phyloP scores from a whole-genome alignment of 164 flowering plant genomes.

The Sedum album region DNA sequence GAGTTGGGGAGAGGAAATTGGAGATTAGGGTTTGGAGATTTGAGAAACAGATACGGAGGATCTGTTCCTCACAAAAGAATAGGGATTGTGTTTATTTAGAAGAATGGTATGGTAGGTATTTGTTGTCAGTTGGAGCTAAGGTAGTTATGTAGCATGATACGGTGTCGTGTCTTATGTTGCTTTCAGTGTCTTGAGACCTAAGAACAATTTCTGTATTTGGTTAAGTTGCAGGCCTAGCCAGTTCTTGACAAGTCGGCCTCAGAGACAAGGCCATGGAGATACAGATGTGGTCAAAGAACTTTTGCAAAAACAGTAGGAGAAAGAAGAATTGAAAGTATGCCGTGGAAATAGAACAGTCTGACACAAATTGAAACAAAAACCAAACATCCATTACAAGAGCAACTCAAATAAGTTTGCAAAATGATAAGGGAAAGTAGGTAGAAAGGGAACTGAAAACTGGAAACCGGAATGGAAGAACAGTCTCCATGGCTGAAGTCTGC shows the following conservation, averaged over 20 bases:
- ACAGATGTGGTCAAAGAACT: too few relatives aligned
- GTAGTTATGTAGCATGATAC: neutral
- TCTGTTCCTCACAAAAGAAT: constrained; percentile 2
- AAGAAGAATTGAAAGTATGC: too few relatives aligned
- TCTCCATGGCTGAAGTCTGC: neutral
- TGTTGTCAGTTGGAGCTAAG: neutral
- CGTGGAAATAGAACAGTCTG: neutral
- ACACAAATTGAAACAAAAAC: neutral
- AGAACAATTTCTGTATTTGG: too few relatives aligned
- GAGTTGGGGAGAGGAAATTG: neutral
- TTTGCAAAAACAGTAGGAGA: too few relatives aligned
- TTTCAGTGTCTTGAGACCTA: too few relatives aligned
- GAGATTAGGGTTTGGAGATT: neutral
- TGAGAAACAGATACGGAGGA: neutral
- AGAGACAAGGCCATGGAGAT: too few relatives aligned
- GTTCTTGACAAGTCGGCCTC: too few relatives aligned
- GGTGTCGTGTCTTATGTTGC: neutral
- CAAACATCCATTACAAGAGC: neutral
- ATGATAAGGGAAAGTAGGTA: neutral
- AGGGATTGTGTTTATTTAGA: neutral
- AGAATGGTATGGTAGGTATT: neutral
- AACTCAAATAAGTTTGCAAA: neutral
- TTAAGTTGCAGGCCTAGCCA: too few relatives aligned
- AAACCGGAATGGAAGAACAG: neutral
- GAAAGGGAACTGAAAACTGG: neutral